Conservation (phyloP, 768 basidiomycete genomes). For the Lepiota venenata region DNA sequence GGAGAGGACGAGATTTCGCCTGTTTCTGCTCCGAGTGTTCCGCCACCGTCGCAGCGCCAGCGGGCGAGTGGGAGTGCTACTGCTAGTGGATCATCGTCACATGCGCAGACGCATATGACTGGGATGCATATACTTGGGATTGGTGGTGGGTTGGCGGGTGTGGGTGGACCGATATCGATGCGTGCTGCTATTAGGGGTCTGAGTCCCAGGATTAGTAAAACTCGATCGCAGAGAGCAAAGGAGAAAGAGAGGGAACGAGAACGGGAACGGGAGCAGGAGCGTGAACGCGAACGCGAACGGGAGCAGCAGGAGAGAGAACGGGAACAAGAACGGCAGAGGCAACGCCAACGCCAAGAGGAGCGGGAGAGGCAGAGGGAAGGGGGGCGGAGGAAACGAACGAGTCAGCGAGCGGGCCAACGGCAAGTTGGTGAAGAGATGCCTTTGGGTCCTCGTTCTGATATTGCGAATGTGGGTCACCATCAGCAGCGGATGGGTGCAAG, state of each 20-base stretch:
- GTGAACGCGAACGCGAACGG: not conserved
- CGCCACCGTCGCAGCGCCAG: too few species aligned
- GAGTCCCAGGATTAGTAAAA: slow-evolving; percentile 7
- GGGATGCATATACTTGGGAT: slow-evolving; percentile 8
- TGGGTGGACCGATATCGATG: slow-evolving; percentile 6
- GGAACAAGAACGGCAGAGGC: not conserved
- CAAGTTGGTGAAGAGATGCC: not conserved
- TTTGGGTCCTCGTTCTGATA: not conserved
- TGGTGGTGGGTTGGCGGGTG: not conserved
- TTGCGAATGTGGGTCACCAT: not conserved
- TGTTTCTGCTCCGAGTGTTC: not conserved
- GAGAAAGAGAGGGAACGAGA: too few species aligned
- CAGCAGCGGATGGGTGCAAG: not conserved
- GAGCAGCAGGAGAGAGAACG: not conserved
- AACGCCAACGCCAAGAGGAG: not conserved
- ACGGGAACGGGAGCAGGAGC: not conserved
- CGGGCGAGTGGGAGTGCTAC: not conserved
- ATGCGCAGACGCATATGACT: not conserved
- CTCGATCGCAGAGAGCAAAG: not conserved
- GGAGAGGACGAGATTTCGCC: not conserved
- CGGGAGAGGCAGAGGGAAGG: not conserved
- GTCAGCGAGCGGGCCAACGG: not conserved
- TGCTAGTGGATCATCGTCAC: not conserved
- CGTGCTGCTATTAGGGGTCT: slow-evolving; percentile 7
- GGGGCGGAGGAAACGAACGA: not conserved